These are phyloP conservation scores for Podaxis rugospora DNA, from an alignment of 768 basidiomycete genomes.

Conservation along the genomic window DNA sequence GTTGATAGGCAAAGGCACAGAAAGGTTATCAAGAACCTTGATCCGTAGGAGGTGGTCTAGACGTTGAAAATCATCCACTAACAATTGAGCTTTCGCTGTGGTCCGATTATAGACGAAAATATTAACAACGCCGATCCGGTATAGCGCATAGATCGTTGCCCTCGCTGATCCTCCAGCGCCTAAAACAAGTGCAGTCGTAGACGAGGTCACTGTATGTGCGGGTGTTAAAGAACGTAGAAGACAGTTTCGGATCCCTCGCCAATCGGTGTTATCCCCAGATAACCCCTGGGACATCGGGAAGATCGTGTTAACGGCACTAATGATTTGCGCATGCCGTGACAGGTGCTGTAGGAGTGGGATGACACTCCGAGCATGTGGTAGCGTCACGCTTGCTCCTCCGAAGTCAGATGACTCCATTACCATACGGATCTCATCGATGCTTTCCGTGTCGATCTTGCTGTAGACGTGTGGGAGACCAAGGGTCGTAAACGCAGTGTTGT, in stretches of 20 bases:
- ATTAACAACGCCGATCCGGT: constrained; percentile 49
- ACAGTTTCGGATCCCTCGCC: constrained; percentile 63
- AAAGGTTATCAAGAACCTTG: constrained; percentile 44
- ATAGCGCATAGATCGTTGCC: constrained; percentile 72
- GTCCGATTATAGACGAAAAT: constrained; percentile 78
- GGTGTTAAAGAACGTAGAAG: constrained; percentile 30
- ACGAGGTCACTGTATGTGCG: constrained; percentile 22
- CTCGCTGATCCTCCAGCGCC: constrained; percentile 80
- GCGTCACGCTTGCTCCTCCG: constrained; percentile 82
- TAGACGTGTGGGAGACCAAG: constrained; percentile 70
- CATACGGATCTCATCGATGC: constrained; percentile 42
- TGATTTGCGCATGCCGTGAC: constrained; percentile 57
- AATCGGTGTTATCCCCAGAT: constrained; percentile 81
- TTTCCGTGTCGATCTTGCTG: constrained; percentile 48
- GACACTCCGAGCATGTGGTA: constrained; percentile 73
- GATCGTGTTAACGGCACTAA: constrained; percentile 81
- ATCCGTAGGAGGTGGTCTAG: constrained; percentile 43
- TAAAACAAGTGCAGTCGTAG: constrained; percentile 56
- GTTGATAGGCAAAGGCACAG: constrained; percentile 31
- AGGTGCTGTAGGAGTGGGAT: constrained; percentile 62
- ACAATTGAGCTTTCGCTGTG: constrained; percentile 47
- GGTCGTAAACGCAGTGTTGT: constrained; percentile 63
- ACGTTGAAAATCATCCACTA: constrained; percentile 49
- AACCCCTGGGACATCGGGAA: constrained; percentile 39
- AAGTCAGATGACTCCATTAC: constrained; percentile 50